phyloP scores from a whole-genome alignment of 768 basidiomycete species.

The Tricholomella constricta region DNA sequence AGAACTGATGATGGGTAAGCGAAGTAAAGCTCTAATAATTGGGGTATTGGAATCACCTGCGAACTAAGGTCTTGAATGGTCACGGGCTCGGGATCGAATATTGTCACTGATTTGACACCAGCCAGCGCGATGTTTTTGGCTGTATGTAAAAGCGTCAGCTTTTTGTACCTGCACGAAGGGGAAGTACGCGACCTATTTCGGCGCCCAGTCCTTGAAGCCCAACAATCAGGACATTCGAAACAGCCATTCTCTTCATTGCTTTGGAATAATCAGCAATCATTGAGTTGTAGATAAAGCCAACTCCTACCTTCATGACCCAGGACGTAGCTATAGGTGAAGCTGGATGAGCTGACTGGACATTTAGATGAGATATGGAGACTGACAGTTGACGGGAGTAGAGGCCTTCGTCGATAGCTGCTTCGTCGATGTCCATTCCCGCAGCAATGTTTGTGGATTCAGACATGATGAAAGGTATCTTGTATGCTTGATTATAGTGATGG shows the following conservation, averaged over 20 bases:
- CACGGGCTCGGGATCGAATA: slow-evolving; percentile 91
- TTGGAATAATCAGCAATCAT: slow-evolving; percentile 11
- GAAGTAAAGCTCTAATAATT: slow-evolving; percentile 4
- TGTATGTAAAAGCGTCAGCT: slow-evolving; percentile 28
- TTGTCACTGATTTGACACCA: slow-evolving; percentile 95
- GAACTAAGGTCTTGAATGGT: slow-evolving; percentile 89
- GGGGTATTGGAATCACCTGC: slow-evolving; percentile 58
- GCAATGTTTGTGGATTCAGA: slow-evolving; percentile 39
- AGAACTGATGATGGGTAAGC: slow-evolving; percentile 64
- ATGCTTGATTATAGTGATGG: slow-evolving; percentile 10
- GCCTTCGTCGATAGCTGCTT: slow-evolving; percentile 88
- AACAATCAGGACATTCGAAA: slow-evolving; percentile 91
- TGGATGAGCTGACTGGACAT: slow-evolving; percentile 17
- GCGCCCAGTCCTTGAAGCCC: slow-evolving; percentile 92
- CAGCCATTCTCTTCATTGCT: slow-evolving; percentile 99
- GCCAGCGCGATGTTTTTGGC: slow-evolving; percentile 96
- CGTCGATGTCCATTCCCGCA: slow-evolving; percentile 81
- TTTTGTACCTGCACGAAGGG: not conserved
- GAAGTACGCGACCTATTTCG: slow-evolving; percentile 70
- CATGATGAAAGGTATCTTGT: slow-evolving; percentile 30
- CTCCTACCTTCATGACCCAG: slow-evolving; percentile 89
- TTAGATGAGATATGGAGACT: slow-evolving; percentile 31
- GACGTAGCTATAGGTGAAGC: slow-evolving; percentile 66
- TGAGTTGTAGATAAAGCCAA: not conserved
- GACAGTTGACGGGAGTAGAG: slow-evolving; percentile 93